Evolutionary conservation across 306 rosid genomes (phyloP).

Genomic region (Adenanthera pavonina): DNA sequence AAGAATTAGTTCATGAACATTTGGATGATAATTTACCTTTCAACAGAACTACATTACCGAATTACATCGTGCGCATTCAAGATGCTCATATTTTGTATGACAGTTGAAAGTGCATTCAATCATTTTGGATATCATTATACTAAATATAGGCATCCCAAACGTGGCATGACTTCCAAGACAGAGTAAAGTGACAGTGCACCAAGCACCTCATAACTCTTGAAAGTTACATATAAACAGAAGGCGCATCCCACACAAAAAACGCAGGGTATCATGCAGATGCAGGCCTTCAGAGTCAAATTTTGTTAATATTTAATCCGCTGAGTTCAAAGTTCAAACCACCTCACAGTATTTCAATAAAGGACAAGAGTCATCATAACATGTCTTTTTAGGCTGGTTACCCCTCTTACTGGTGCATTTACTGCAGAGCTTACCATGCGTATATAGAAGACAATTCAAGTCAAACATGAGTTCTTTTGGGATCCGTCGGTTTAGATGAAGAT

Average conservation of each 20-base stretch:
- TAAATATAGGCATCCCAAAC: neutral
- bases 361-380: slow-evolving; percentile 50
- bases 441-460: slow-evolving; percentile 88
- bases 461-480: slow-evolving; percentile 84
- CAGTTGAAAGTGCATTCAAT: neutral
- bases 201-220: neutral
- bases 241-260: neutral
- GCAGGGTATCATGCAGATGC: neutral
- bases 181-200: neutral
- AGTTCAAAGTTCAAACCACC: slow-evolving; percentile 31
- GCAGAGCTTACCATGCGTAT: slow-evolving; percentile 88
- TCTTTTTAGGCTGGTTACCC: slow-evolving; percentile 49
- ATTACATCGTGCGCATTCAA: neutral
- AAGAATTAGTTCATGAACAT: neutral
- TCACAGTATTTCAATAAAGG: slow-evolving; percentile 61
- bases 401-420: slow-evolving; percentile 65
- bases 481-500: slow-evolving; percentile 84
- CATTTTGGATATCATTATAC: neutral
- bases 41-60: neutral
- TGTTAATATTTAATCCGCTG: slow-evolving; percentile 7
- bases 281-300: slow-evolving; percentile 22
- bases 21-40: neutral
- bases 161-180: neutral
- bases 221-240: neutral
- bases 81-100: neutral